Percentiles rank a stretch among this genome's conserved stretches.
Conservation (phyloP, 176 grass and related monocot species). For the Hordeum vulgare region DNA sequence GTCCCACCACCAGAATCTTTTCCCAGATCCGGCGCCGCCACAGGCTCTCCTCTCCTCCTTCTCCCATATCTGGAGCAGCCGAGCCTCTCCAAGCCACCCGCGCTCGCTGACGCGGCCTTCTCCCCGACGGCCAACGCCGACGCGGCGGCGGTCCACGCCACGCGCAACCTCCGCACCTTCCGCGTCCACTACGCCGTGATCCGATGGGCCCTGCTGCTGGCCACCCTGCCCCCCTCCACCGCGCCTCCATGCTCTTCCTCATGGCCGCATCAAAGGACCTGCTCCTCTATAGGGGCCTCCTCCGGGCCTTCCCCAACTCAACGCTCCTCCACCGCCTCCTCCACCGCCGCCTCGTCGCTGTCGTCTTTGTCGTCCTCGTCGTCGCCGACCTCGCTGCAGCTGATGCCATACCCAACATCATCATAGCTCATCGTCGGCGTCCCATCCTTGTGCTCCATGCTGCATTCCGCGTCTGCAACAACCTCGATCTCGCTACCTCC, state of each 20-base stretch:
- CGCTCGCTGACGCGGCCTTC: too few relatives aligned
- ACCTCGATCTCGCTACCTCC: slow-evolving; percentile 22
- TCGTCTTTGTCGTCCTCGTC: slow-evolving; percentile 28
- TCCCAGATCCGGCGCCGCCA: too few relatives aligned
- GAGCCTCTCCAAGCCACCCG: too few relatives aligned
- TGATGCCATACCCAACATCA: slow-evolving; percentile 21
- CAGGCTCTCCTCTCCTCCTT: too few relatives aligned
- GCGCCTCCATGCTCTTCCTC: slow-evolving; percentile 56
- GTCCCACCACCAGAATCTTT: too few relatives aligned
- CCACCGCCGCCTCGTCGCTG: slow-evolving; percentile 34
- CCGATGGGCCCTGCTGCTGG: slow-evolving; percentile 46
- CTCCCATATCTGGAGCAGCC: too few relatives aligned
- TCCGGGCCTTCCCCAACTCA: slow-evolving; percentile 43
- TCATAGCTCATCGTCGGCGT: slow-evolving; percentile 5
- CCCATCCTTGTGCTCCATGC: slow-evolving; percentile 42
- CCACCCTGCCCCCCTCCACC: slow-evolving; percentile 38
- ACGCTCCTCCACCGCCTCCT: slow-evolving; percentile 37
- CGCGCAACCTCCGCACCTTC: slow-evolving; percentile 50
- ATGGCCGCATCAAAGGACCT: slow-evolving; percentile 58
- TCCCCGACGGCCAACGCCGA: slow-evolving; percentile 34
- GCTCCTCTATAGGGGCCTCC: slow-evolving; percentile 43
- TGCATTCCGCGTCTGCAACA: slow-evolving; percentile 46
- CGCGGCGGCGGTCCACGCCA: slow-evolving; percentile 45
- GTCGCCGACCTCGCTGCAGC: slow-evolving; percentile 33
- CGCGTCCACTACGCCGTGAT: slow-evolving; percentile 43